Percentiles rank a stretch among this genome's conserved stretches.
phyloP scores from a whole-genome alignment of 225 moss, liverwort and hornwort genomes.

The Takakia lepidozioides region DNA sequence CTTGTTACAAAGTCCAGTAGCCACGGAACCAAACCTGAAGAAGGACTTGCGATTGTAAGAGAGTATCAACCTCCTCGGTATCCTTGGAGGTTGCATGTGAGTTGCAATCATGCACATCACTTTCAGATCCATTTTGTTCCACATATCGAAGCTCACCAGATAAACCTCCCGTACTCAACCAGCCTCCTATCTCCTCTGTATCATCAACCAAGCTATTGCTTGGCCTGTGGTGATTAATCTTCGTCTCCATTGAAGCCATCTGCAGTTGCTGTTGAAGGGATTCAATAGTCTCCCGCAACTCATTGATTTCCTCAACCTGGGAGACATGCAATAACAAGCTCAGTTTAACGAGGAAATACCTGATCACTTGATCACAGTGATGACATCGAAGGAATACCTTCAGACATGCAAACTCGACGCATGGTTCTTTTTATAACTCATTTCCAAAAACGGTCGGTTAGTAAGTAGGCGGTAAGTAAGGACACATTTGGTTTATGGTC shows the following conservation, averaged over 20 bases:
- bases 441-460: no score
- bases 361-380: no score
- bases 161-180: slow-evolving; percentile 69
- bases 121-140: slow-evolving; percentile 73
- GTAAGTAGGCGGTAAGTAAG: no score
- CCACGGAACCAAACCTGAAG: slow-evolving; percentile 76
- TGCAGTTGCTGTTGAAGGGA: slow-evolving; percentile 76
- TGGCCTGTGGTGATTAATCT: slow-evolving; percentile 47
- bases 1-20: no score
- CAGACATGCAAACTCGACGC: no score
- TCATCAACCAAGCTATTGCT: slow-evolving; percentile 63
- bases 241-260: slow-evolving; percentile 53
- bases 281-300: slow-evolving; percentile 61
- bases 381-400: no score
- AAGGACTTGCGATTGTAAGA: slow-evolving; percentile 61
- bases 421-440: no score
- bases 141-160: slow-evolving; percentile 91
- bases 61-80: slow-evolving; percentile 24
- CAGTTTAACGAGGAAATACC: no score
- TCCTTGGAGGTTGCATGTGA: slow-evolving; percentile 67
- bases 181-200: slow-evolving; percentile 79
- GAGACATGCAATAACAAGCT: no score
- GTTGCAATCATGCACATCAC: slow-evolving; percentile 43
- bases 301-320: slow-evolving; percentile 81
- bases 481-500: no score